Conservation (phyloP, 73 alveolate genomes). For the Tetrahymena malaccensis region DNA sequence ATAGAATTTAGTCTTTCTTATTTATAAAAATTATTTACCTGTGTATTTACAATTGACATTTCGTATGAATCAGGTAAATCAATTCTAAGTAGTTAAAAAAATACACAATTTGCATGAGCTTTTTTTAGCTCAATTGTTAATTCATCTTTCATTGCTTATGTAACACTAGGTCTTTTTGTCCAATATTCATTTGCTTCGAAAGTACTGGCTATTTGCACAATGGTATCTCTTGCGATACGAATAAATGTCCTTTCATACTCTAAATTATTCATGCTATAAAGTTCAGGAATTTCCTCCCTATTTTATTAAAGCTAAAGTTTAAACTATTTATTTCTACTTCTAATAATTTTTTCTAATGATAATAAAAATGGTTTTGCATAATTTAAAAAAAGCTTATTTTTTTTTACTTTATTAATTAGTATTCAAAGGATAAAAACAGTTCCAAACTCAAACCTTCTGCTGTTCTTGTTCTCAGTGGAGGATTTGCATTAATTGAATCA, state of each 20-base stretch:
- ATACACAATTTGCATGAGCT: slow-evolving; percentile 33
- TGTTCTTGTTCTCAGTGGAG: slow-evolving; percentile 37
- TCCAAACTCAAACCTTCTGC: slow-evolving; percentile 38
- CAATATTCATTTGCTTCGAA: slow-evolving; percentile 35
- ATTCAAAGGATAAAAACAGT: slow-evolving; percentile 20
- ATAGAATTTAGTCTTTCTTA: no score
- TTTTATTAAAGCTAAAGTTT: neutral
- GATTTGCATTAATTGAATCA: slow-evolving; percentile 19
- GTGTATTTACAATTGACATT: slow-evolving; percentile 13
- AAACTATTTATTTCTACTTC: neutral
- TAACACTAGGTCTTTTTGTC: neutral
- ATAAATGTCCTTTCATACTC: slow-evolving; percentile 36
- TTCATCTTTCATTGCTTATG: slow-evolving; percentile 8
- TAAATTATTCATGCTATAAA: slow-evolving; percentile 15
- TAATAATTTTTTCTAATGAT: no score
- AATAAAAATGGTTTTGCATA: no score
- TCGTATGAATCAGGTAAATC: slow-evolving; percentile 36
- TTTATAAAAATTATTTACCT: neutral
- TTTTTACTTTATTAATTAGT: neutral
- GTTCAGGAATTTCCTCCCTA: slow-evolving; percentile 10
- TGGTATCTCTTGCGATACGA: slow-evolving; percentile 43
- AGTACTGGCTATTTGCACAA: slow-evolving; percentile 20
- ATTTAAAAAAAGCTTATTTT: neutral
- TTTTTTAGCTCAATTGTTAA: slow-evolving; percentile 11
- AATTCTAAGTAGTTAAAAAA: slow-evolving; percentile 6